phyloP scores from a whole-genome alignment of 768 basidiomycete species.

The Saitozyma sp. region DNA sequence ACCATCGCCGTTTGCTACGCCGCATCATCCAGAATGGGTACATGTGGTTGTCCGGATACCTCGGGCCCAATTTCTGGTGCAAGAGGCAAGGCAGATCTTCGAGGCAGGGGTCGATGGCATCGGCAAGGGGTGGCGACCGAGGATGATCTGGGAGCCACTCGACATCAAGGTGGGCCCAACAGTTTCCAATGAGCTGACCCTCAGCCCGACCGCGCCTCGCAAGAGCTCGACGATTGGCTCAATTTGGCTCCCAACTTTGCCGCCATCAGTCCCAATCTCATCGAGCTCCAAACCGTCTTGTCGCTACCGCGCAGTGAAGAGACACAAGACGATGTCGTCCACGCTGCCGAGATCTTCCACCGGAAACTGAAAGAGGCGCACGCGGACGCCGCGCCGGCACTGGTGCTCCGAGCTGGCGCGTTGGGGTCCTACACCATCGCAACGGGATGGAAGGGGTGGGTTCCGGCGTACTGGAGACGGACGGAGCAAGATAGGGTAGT shows the following conservation, averaged over 20 bases:
- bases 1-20: conserved; percentile 32
- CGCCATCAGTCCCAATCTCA: conserved; percentile 38
- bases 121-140: conserved; percentile 24
- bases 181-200: not conserved
- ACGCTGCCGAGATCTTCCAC: conserved; percentile 11
- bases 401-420: conserved; percentile 37
- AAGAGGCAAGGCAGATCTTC: conserved; percentile 19
- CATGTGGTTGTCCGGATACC: conserved; percentile 34
- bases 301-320: conserved; percentile 1
- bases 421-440: conserved; percentile 37
- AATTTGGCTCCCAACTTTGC: conserved; percentile 22
- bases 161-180: conserved; percentile 20
- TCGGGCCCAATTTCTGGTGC: conserved; percentile 25
- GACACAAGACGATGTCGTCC: conserved; percentile 8
- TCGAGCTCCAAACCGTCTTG: conserved; percentile 39
- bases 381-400: not conserved
- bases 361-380: not conserved
- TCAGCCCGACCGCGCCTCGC: not conserved
- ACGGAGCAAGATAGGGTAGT: conserved; percentile 31
- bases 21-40: conserved; percentile 27
- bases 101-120: conserved; percentile 3
- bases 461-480: conserved; percentile 31
- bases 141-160: conserved; percentile 46
- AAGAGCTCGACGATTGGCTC: conserved; percentile 17
- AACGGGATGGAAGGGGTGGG: conserved; percentile 34